Conservation (phyloP, 2,329 filamentous ascomycete species). For the Fusarium sororula region DNA sequence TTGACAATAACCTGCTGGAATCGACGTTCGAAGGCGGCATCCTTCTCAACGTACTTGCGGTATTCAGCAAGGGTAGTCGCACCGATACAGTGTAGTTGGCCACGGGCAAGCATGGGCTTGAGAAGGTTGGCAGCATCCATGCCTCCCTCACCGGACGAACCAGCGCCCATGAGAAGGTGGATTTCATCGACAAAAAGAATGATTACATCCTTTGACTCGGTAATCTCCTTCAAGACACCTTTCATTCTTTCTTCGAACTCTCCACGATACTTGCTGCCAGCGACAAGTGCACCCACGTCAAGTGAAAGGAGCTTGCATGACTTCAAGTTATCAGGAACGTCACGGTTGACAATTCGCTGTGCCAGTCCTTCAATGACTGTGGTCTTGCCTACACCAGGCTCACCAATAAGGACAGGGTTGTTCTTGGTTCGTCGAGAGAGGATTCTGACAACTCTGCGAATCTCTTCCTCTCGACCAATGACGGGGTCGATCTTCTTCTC, state of each 20-base stretch:
- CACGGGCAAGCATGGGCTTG: slow-evolving; percentile 97
- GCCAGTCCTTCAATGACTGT: slow-evolving; percentile 97
- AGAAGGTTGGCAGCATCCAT: slow-evolving; percentile 99
- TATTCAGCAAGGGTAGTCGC: slow-evolving; percentile 96
- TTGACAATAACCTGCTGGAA: slow-evolving; percentile 99
- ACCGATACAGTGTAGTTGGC: slow-evolving; percentile 97
- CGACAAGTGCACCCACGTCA: slow-evolving; percentile 93
- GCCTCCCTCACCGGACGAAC: slow-evolving; percentile 91
- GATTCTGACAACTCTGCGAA: slow-evolving; percentile 89
- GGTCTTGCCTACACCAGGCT: slow-evolving; percentile 98
- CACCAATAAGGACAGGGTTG: slow-evolving; percentile 97
- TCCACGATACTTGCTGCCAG: slow-evolving; percentile 97
- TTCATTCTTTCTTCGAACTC: slow-evolving; percentile 99
- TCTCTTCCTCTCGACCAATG: slow-evolving; percentile 96
- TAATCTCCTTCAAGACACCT: slow-evolving; percentile 95
- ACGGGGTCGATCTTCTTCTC: slow-evolving; percentile 99
- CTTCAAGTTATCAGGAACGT: slow-evolving; percentile 94
- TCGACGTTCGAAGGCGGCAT: slow-evolving; percentile 95
- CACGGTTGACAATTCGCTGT: slow-evolving; percentile 93
- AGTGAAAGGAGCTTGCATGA: slow-evolving; percentile 94
- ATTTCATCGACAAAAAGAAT: slow-evolving; percentile 99
- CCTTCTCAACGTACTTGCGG: slow-evolving; percentile 99
- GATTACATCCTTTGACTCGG: slow-evolving; percentile 94
- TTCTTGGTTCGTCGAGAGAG: slow-evolving; percentile 95
- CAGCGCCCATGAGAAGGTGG: slow-evolving; percentile 97